phyloP scores from a whole-genome alignment of 2,329 filamentous ascomycete genomes.

The Chrysosporium keratinophilum region DNA sequence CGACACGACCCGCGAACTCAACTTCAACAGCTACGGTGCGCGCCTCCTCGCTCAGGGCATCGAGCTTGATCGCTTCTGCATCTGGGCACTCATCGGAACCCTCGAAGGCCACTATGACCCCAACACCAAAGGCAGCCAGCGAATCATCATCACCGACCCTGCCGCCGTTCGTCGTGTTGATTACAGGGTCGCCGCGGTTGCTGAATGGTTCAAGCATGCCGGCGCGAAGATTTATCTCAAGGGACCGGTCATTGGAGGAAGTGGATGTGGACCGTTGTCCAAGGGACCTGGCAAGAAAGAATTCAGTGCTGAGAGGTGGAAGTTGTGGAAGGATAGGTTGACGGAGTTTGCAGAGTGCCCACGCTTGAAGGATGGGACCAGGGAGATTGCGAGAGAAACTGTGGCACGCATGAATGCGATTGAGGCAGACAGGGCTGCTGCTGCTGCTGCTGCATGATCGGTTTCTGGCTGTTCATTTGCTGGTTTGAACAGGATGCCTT shows the following conservation, averaged over 20 bases:
- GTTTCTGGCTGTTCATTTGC: neutral
- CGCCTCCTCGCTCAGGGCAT: neutral
- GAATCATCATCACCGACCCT: slow-evolving; percentile 9
- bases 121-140: slow-evolving; percentile 5
- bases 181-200: slow-evolving; percentile 3
- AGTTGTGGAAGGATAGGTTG: slow-evolving; percentile 11
- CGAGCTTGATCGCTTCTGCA: slow-evolving; percentile 1
- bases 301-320: slow-evolving; percentile 9
- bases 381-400: slow-evolving; percentile 2
- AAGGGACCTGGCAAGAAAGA: slow-evolving; percentile 9
- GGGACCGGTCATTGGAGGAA: slow-evolving; percentile 1
- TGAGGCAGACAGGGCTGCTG: neutral
- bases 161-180: slow-evolving; percentile 5
- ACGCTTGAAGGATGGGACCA: neutral
- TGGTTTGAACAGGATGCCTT: neutral
- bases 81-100: slow-evolving; percentile 6
- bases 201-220: slow-evolving; percentile 8
- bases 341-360: slow-evolving; percentile 1
- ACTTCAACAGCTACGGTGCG: slow-evolving; percentile 6
- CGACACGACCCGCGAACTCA: neutral
- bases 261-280: slow-evolving; percentile 8
- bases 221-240: slow-evolving; percentile 7
- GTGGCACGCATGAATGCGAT: slow-evolving; percentile 1
- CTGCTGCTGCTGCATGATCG: neutral
- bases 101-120: slow-evolving; percentile 12